phyloP scores from a whole-genome alignment of 371 early-diverging fungal species.

The Mortierella sp. region DNA sequence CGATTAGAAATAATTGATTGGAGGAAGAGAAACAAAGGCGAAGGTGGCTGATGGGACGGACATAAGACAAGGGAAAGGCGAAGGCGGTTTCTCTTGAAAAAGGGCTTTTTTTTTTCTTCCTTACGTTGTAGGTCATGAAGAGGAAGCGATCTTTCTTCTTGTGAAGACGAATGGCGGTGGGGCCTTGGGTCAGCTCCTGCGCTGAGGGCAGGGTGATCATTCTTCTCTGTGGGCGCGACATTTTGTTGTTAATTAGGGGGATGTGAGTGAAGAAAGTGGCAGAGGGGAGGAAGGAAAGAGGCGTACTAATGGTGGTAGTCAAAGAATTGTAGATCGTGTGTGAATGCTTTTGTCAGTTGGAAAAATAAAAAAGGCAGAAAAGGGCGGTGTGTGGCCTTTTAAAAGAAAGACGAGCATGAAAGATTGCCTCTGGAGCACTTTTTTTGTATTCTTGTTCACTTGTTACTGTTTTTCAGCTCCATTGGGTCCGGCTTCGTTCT shows the following conservation, averaged over 20 bases:
- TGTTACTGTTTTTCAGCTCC: not conserved
- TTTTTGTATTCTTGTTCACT: not conserved
- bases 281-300: not conserved
- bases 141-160: conserved; percentile 55
- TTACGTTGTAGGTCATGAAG: conserved; percentile 59
- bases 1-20: not conserved
- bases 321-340: not conserved
- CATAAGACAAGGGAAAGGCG: not conserved
- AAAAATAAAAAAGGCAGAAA: not conserved
- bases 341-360: not conserved
- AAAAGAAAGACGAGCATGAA: not conserved
- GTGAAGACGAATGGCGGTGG: conserved; percentile 29
- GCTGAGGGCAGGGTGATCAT: conserved; percentile 43
- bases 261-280: conserved; percentile 1
- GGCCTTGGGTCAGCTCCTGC: conserved; percentile 26
- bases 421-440: not conserved
- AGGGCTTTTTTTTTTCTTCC: too few species aligned
- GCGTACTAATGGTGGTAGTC: too few species aligned
- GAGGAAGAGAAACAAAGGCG: not conserved
- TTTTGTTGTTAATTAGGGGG: conserved; percentile 1
- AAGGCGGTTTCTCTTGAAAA: not conserved
- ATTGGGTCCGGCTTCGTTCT: conserved; percentile 1
- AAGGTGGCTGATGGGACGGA: not conserved
- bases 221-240: conserved; percentile 44
- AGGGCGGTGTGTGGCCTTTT: not conserved